Evolutionary conservation across 225 moss, liverwort and hornwort genomes (phyloP), one percentile per base, ranked within the genome.

Genomic region (Antitrichia curtipendula): DNA sequence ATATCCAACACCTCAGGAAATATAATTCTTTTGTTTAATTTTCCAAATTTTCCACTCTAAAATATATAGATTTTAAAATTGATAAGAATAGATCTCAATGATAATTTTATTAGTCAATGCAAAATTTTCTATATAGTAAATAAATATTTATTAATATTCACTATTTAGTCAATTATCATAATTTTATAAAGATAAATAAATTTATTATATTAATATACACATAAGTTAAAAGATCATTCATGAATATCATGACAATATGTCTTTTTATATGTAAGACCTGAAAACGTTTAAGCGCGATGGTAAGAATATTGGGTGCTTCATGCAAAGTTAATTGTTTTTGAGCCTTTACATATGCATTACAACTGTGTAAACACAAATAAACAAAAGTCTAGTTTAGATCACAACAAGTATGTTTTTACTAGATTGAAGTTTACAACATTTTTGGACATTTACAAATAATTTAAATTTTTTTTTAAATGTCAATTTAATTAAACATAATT

Each of bases 31-130:
- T 99, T 99, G 87, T 99, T 99, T 86, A 99, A 75, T 87, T 99
- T 99, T 78, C 99, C 99, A 91, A 99, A 99, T 72, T 99, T 99
- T 64, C 99, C 99, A 90, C 94, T 97, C 98, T 99, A 83, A 75
- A 88, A 61, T 36, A 73, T 16, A 40, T 45, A 14, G 4, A 34
- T 32, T 18, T 45, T 16, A 5, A 27, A 64, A 50, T 27, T 41
- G 1, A 40, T 24, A 15, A 60, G 29, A 5, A 8, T 50, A 50
- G 13, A 41, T 32, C 7, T 32, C 52, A 54, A 68, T 25, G 5
- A 36, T 47, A 41, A 28, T 8, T 27, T 49, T 18, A 23, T 3
- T 4, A 66, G 15, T 50, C 10, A 83, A 0, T 45, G 14, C 0
- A 50, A 34, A 3, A 13, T 17, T 45, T 25, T 5, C 2, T 8